These are phyloP conservation scores for Saccharomycopsis schoenii DNA, from an alignment of 805 yeast genomes.

Conservation along the genomic window DNA sequence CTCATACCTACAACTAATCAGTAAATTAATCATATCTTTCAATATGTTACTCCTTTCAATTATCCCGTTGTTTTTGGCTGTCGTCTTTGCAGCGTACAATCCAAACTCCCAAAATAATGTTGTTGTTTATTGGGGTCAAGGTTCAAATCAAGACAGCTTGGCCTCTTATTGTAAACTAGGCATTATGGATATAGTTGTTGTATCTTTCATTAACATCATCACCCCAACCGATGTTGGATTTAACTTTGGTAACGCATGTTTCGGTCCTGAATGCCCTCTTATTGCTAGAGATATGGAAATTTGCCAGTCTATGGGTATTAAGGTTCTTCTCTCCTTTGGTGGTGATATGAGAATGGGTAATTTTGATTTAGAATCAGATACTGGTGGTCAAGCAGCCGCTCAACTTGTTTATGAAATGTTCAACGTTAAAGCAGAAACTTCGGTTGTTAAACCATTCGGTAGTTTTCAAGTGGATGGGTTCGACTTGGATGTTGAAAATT, in stretches of 20 bases:
- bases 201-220: constrained; percentile 27
- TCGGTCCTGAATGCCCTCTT: constrained; percentile 24
- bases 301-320: constrained; percentile 74
- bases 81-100: constrained; percentile 22
- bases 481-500: constrained; percentile 21
- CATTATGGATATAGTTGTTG: constrained; percentile 35
- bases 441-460: constrained; percentile 11
- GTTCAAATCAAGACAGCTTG: constrained; percentile 35
- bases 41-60: not conserved
- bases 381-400: constrained; percentile 62
- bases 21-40: too few species aligned
- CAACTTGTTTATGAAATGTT: constrained; percentile 52
- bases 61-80: not conserved
- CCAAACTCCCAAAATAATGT: constrained; percentile 35
- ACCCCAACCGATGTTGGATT: constrained; percentile 27
- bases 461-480: constrained; percentile 11
- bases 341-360: constrained; percentile 58
- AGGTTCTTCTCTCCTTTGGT: constrained; percentile 62
- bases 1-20: too few species aligned
- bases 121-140: constrained; percentile 66
- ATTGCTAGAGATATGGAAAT: constrained; percentile 60
- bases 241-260: constrained; percentile 38
- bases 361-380: constrained; percentile 78
- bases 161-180: constrained; percentile 43
- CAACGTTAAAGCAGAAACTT: constrained; percentile 33